Evolutionary conservation across 2,329 filamentous ascomycete species (phyloP).

Genomic region (Calonectria crousiana): DNA sequence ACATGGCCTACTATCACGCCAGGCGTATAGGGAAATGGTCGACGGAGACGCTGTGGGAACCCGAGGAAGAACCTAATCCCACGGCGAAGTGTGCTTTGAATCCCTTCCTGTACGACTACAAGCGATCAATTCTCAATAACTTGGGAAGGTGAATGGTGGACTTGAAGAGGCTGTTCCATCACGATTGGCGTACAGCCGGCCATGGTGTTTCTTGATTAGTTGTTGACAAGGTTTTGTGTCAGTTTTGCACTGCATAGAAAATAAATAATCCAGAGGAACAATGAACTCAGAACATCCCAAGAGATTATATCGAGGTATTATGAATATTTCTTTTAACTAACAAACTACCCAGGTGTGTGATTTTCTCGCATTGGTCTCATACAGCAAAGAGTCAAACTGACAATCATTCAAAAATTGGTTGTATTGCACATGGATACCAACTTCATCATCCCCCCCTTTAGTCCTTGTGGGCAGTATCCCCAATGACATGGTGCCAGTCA

Average conservation of each 20-base stretch:
- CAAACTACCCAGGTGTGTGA: too few relatives aligned
- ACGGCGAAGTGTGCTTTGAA: background rate
- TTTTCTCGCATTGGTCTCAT: too few relatives aligned
- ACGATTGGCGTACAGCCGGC: background rate
- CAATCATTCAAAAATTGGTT: too few relatives aligned
- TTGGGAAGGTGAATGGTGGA: background rate
- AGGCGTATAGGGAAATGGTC: background rate
- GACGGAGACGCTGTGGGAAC: background rate
- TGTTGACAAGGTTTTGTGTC: too few relatives aligned
- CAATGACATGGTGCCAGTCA: conserved; percentile 58
- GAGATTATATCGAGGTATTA: too few relatives aligned
- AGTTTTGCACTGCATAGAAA: too few relatives aligned
- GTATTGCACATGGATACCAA: too few relatives aligned
- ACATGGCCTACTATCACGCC: background rate
- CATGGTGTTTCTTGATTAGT: too few relatives aligned
- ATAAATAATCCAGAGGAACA: too few relatives aligned
- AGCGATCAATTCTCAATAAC: too few relatives aligned
- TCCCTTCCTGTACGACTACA: background rate
- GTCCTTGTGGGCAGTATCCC: conserved; percentile 39
- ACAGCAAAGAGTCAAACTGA: background rate
- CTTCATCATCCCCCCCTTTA: background rate
- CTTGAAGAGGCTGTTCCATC: background rate
- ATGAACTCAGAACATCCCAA: too few relatives aligned
- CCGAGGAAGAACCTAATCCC: background rate
- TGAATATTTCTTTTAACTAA: too few relatives aligned